Percentiles rank a stretch among this genome's conserved stretches.
Evolutionary conservation across 2,329 filamentous ascomycete species (phyloP).

Genomic region (Penicillium griseofulvum): DNA sequence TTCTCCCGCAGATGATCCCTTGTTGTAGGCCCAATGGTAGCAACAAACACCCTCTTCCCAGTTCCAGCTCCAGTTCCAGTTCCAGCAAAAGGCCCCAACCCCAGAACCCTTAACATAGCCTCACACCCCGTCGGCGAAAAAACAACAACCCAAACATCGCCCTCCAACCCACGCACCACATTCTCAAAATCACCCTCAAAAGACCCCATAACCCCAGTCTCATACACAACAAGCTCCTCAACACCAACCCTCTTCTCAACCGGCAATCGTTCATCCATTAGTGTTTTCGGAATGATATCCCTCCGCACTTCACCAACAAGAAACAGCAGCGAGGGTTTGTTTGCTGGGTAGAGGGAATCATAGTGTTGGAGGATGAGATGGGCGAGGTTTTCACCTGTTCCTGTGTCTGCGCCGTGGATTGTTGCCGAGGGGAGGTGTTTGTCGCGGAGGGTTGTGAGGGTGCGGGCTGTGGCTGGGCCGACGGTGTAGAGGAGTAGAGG

Average conservation of each 20-base stretch:
- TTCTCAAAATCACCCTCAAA: conserved; percentile 67
- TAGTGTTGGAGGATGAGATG: conserved; percentile 78
- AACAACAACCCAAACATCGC: conserved; percentile 41
- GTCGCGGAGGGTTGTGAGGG: conserved; percentile 56
- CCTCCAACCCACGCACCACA: conserved; percentile 41
- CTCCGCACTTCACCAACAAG: conserved; percentile 85
- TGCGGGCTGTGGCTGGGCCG: conserved; percentile 58
- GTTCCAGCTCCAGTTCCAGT: background rate
- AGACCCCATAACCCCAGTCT: conserved; percentile 75
- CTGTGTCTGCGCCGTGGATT: conserved; percentile 76
- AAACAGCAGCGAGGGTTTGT: conserved; percentile 67
- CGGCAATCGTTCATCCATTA: conserved; percentile 59
- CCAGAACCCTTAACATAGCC: conserved; percentile 57
- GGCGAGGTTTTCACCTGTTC: conserved; percentile 78
- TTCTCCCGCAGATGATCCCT: conserved; percentile 62
- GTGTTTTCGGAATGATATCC: conserved; percentile 81
- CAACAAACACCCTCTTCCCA: conserved; percentile 56
- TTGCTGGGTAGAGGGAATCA: conserved; percentile 36
- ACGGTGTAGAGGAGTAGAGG: conserved; percentile 44
- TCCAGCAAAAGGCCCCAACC: conserved; percentile 33
- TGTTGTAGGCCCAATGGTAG: conserved; percentile 93
- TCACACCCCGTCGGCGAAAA: conserved; percentile 63
- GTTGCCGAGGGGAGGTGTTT: conserved; percentile 50
- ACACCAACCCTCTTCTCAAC: conserved; percentile 59
- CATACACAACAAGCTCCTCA: conserved; percentile 80